These are phyloP conservation scores for Penicillium verrucosum DNA, from an alignment of 2,329 filamentous ascomycete genomes.

Conservation along the genomic window DNA sequence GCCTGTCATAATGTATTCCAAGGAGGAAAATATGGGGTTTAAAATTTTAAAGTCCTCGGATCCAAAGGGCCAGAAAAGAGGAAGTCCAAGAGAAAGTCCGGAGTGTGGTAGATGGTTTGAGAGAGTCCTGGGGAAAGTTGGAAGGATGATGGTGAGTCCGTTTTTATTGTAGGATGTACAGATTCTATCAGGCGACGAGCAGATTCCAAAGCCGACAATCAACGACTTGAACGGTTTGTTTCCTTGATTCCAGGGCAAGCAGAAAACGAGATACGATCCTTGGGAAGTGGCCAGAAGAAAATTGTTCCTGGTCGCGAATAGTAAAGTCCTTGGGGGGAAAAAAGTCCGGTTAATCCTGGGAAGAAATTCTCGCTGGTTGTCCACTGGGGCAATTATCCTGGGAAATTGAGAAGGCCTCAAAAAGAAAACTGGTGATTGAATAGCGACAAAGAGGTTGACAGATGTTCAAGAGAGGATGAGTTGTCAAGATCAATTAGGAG, in stretches of 20 bases:
- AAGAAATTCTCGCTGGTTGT: slow-evolving; percentile 18
- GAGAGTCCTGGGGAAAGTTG: slow-evolving; percentile 9
- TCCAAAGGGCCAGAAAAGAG: slow-evolving; percentile 29
- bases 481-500: slow-evolving; percentile 4
- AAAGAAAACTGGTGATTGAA: slow-evolving; percentile 1
- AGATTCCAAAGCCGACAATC: slow-evolving; percentile 13
- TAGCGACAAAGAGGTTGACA: slow-evolving; percentile 1
- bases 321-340: slow-evolving; percentile 5
- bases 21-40: slow-evolving; percentile 26
- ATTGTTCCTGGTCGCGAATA: slow-evolving; percentile 13
- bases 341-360: slow-evolving; percentile 10
- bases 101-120: slow-evolving; percentile 13
- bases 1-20: slow-evolving; percentile 39
- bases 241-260: slow-evolving; percentile 14
- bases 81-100: slow-evolving; percentile 20
- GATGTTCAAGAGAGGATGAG: slow-evolving; percentile 1
- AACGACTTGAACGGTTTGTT: slow-evolving; percentile 15
- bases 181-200: slow-evolving; percentile 14
- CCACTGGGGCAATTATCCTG: slow-evolving; percentile 20
- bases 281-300: slow-evolving; percentile 13
- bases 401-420: slow-evolving; percentile 12
- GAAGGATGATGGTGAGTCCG: slow-evolving; percentile 14
- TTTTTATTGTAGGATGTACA: slow-evolving; percentile 24
- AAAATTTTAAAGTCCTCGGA: slow-evolving; percentile 22
- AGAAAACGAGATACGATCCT: slow-evolving; percentile 13